A percentile compares a stretch with the other conserved stretches of the same genome.
Conservation (phyloP, 2,329 filamentous ascomycete genomes). For the Fusarium irregulare region DNA sequence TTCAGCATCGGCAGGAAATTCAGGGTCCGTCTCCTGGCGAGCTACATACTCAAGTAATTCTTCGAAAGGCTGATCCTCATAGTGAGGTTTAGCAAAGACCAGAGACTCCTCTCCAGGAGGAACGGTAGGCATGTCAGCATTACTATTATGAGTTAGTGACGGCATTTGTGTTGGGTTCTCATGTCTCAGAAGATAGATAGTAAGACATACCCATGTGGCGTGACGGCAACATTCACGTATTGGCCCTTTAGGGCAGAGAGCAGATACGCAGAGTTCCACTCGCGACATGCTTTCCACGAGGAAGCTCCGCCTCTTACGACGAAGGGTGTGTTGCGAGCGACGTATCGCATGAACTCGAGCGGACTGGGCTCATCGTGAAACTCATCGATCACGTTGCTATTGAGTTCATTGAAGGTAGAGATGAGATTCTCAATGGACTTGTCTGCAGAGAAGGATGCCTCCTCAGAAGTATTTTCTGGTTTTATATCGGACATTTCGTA, state of each 20-base stretch:
- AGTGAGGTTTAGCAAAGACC: conserved; percentile 78
- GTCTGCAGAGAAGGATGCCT: conserved; percentile 5
- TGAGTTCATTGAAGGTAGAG: conserved; percentile 78
- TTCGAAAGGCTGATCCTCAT: conserved; percentile 71
- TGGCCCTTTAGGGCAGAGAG: conserved; percentile 64
- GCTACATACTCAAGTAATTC: conserved; percentile 72
- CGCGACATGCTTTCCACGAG: conserved; percentile 70
- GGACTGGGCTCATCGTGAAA: conserved; percentile 74
- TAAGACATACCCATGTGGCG: conserved; percentile 73
- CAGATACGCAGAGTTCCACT: conserved; percentile 73
- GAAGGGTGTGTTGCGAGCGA: conserved; percentile 79
- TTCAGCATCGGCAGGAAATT: conserved; percentile 53
- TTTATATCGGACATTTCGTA: background rate
- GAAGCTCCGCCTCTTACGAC: conserved; percentile 72
- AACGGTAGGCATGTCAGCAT: conserved; percentile 53
- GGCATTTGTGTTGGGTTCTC: background rate
- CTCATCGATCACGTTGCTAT: conserved; percentile 68
- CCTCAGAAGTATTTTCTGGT: background rate
- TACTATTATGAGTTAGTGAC: conserved; percentile 43
- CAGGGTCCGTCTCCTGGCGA: conserved; percentile 62
- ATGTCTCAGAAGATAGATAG: background rate
- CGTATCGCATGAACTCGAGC: conserved; percentile 83
- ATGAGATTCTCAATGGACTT: conserved; percentile 63
- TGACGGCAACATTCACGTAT: conserved; percentile 79
- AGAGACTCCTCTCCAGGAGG: conserved; percentile 43